Evolutionary conservation across 345 rosid genomes (phyloP), one percentile per base, ranked within the genome.

Genomic region (Hibiscus syriacus): DNA sequence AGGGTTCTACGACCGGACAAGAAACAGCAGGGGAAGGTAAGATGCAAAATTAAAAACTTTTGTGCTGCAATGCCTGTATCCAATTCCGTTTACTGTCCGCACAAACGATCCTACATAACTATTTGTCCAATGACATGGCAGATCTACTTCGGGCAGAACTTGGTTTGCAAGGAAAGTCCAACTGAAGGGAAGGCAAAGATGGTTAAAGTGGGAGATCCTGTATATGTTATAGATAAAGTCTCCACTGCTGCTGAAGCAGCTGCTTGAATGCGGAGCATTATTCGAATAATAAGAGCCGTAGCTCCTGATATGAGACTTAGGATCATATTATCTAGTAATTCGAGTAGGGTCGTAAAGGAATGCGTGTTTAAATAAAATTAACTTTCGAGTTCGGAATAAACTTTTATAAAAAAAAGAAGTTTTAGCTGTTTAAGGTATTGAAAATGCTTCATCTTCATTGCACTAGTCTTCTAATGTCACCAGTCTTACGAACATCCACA

Each of bases 131-230:
- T 49, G 50, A 2, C 7, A 20, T 72, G 74, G 73, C 90, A 90
- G 97, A 64, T 85, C 50, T 93, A 81, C 84, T 87, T 93, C 50
- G 98, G 98, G 55, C 92, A 86, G 79, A 84, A 87, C 84, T 48
- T 93, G 70, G 84, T 93, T 43, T 87, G 90, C 83, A 86, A 87
- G 76, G 84, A 87, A 63, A 60, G 11, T 65, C 26, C 34, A 3
- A 36, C 43, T 0, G 74, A 46, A 55, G 86, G 74, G 32, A 79
- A 66, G 39, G 85, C 85, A 29, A 83, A 77, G 48, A 54, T 80
- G 22, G 69, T 93, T 39, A 79, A 82, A 49, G 81, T 88, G 10
- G 96, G 94, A 67, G 97, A 93, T 83, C 75, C 89, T 56, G 75
- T 93, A 58, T 30, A 69, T 49, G 90, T 86, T 23, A 38, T 85